Evolutionary conservation across 306 rosid species (phyloP).

Genomic region (Vigna radiata): DNA sequence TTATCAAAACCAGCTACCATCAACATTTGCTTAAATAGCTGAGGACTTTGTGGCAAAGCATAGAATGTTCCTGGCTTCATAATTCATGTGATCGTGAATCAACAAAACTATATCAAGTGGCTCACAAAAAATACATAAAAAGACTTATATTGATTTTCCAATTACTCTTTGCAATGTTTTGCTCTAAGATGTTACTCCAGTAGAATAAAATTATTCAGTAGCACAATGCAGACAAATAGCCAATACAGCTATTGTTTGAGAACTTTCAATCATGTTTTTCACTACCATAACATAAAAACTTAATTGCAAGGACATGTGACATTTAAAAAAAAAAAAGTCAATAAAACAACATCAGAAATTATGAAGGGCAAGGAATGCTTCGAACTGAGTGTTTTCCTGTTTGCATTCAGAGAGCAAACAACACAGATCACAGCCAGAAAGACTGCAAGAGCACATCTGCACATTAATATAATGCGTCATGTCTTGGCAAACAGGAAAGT

Average conservation of each 20-base stretch:
- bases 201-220: slow-evolving; percentile 1
- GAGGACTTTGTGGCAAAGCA: slow-evolving; percentile 99
- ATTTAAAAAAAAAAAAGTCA: background rate
- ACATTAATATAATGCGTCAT: background rate
- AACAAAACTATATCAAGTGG: slow-evolving; percentile 50
- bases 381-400: background rate
- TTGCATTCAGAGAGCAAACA: background rate
- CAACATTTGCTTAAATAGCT: slow-evolving; percentile 96
- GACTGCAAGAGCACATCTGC: background rate
- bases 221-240: slow-evolving; percentile 9
- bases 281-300: background rate
- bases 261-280: slow-evolving; percentile 24
- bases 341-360: background rate
- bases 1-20: slow-evolving; percentile 96
- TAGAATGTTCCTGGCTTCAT: slow-evolving; percentile 98
- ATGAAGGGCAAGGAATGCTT: background rate
- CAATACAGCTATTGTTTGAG: slow-evolving; percentile 6
- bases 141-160: slow-evolving; percentile 1
- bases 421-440: background rate
- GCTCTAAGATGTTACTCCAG: slow-evolving; percentile 19
- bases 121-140: slow-evolving; percentile 5
- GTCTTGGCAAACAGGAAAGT: background rate
- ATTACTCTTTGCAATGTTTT: background rate
- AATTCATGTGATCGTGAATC: slow-evolving; percentile 58
- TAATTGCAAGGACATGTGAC: background rate